These are phyloP conservation scores for Penicillium rolfsii DNA, from an alignment of 2,329 filamentous ascomycete genomes.

Conservation along the genomic window DNA sequence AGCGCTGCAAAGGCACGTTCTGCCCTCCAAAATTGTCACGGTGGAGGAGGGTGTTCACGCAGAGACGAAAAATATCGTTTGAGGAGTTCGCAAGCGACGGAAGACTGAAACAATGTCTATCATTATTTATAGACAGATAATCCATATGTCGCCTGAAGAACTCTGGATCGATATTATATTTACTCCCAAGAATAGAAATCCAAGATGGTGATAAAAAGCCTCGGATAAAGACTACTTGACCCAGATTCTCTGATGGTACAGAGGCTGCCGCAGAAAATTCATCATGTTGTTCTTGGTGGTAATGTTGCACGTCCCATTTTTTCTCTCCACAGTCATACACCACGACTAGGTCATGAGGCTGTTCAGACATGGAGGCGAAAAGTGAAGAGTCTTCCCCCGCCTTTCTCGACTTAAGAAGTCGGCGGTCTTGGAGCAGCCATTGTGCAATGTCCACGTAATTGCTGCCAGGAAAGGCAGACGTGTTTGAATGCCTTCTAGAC, in stretches of 20 bases:
- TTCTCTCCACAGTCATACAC: constrained; percentile 1
- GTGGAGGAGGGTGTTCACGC: no score
- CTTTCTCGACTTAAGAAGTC: neutral
- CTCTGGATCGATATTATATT: constrained; percentile 3
- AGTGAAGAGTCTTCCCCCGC: neutral
- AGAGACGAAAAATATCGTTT: no score
- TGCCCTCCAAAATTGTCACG: no score
- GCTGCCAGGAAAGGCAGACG: neutral
- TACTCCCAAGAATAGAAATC: neutral
- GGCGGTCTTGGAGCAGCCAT: neutral
- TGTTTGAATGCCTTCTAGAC: neutral
- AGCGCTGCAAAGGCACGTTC: no score
- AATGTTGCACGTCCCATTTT: neutral
- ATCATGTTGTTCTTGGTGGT: neutral
- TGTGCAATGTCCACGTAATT: neutral
- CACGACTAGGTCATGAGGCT: neutral
- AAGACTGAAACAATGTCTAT: neutral
- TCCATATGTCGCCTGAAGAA: constrained; percentile 2
- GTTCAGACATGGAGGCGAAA: neutral
- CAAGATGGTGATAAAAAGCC: neutral
- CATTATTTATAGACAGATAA: neutral
- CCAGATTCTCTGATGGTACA: neutral
- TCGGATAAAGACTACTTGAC: constrained; percentile 1
- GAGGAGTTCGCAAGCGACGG: no score
- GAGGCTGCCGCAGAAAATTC: neutral